Evolutionary conservation across 2,329 filamentous ascomycete genomes (phyloP), one percentile per base, ranked within the genome.

Genomic region (Biscogniauxia sp.): DNA sequence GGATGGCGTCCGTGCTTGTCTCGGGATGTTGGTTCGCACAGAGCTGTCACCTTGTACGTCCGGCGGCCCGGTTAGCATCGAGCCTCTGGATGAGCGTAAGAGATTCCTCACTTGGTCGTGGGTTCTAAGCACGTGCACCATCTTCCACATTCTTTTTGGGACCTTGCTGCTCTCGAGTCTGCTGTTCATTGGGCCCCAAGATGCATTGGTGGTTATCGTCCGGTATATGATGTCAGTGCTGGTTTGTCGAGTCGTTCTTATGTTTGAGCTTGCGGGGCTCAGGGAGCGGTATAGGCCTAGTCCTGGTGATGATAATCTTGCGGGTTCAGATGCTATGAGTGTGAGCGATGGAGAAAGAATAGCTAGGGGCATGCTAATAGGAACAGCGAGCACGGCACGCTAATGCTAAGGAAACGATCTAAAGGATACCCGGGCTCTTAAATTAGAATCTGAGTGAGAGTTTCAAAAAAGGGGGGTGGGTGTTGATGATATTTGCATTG

Each of bases 61-160:
- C n/a, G 37, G 64, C 32, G 61, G 61, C 20, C 53, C 57, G n/a
- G 54, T 65, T 20, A 45, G 57, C 41, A 54, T 57, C 11, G 9
- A 37, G 6, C 20, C 25, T 1, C 59, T 60, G 26, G 51, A 58
- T 17, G 66, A 68, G 50, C 19, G 37, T 1, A 53, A 51, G 11
- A 17, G 57, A 17, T 66, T 55, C 25, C 32, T 68, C 7, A 56
- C 51, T 2, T 60, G 55, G 63, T 59, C 61, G n/a, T 72, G 70
- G 69, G 9, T 68, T 1, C 60, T 64, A 9, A 69, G 66, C 2
- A 63, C 60, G 15, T 52, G 56, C 11, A 70, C 62, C 3, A 60
- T 67, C 23, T 58, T 66, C 51, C 69, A 72, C 57, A 63, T 73
- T 52, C 58, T 72, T 17, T 72, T 68, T 52, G 70, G 70, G 15